phyloP scores from a whole-genome alignment of 805 yeast species.

The Kockiozyma suomiensis region DNA sequence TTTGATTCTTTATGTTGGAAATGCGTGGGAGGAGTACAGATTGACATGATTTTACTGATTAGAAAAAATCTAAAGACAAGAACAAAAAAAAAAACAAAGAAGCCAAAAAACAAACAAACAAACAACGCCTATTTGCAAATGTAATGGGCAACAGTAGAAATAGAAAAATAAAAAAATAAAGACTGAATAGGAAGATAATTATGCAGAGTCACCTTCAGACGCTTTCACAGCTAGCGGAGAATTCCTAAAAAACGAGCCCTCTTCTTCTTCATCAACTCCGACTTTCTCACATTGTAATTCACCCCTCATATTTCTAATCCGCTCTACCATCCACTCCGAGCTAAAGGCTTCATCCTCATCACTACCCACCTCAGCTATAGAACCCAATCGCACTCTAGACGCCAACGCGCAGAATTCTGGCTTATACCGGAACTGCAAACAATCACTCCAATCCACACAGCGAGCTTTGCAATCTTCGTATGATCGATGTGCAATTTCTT shows the following conservation, averaged over 20 bases:
- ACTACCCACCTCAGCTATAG: not conserved
- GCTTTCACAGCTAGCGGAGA: not conserved
- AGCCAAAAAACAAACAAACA: not conserved
- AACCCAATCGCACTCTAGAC: slow-evolving; percentile 6
- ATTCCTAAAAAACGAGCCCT: slow-evolving; percentile 1
- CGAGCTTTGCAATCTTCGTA: slow-evolving; percentile 1
- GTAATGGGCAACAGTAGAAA: not conserved
- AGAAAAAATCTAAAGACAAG: not conserved
- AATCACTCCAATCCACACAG: slow-evolving; percentile 10
- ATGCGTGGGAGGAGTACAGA: not conserved
- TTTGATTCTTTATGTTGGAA: not conserved
- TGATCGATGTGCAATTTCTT: not conserved
- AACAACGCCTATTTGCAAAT: no score
- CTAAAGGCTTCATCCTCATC: slow-evolving; percentile 34
- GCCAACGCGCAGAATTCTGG: slow-evolving; percentile 16
- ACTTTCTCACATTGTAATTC: slow-evolving; percentile 35
- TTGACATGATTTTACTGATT: not conserved
- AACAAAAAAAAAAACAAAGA: not conserved
- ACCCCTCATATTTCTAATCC: slow-evolving; percentile 39
- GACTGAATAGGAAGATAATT: not conserved
- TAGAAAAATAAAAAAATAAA: not conserved
- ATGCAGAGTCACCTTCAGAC: not conserved
- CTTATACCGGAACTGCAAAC: slow-evolving; percentile 6
- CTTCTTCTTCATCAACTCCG: slow-evolving; percentile 9
- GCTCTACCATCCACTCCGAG: slow-evolving; percentile 42